Evolutionary conservation across 106 monocot genomes (phyloP), one percentile per base, ranked within the genome.

Genomic region (Allium fistulosum): DNA sequence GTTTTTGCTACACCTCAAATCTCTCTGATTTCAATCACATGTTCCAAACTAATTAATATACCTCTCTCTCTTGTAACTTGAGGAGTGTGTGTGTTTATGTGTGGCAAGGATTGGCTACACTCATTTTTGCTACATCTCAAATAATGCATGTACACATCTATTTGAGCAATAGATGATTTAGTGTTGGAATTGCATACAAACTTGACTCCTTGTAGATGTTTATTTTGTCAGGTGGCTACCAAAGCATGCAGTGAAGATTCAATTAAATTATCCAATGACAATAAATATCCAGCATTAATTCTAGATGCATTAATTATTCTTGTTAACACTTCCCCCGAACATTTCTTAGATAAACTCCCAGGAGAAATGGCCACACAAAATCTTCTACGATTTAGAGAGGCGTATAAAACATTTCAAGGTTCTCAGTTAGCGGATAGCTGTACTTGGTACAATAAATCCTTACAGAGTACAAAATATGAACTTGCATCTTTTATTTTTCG

Each of bases 401-500:
- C 80, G 26, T 76, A 75, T 69, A 51, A 65, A 46, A 75, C 67
- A 6, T 47, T 57, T 70, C 53, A 48, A 53, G 47, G 11, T 27
- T 65, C 65, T 11, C 6, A 58, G 69, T 58, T 59, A 58, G 15
- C 71, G 47, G 45, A 46, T 45, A 56, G 78, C 48, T 56, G 61
- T 37, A 47, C 17, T 26, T 7, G 18, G 18, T 57, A 62, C 46
- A 47, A 51, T 53, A 48, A 13, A 57, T 45, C 10, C n/a, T 58
- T 52, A 28, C 50, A 13, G 50, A 72, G 63, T 76, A 60, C 52
- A 66, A 72, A 71, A 62, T 13, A 61, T 78, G 81, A 88, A 67
- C 55, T 88, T 58, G 84, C 91, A 48, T 79, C 79, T 73, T 62
- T 83, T 57, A 81, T 94, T 65, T 94, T 94, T 69, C 90, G 82